Evolutionary conservation across 495 filamentous ascomycete species (phyloP).

Genomic region (Trichoderma virens): DNA sequence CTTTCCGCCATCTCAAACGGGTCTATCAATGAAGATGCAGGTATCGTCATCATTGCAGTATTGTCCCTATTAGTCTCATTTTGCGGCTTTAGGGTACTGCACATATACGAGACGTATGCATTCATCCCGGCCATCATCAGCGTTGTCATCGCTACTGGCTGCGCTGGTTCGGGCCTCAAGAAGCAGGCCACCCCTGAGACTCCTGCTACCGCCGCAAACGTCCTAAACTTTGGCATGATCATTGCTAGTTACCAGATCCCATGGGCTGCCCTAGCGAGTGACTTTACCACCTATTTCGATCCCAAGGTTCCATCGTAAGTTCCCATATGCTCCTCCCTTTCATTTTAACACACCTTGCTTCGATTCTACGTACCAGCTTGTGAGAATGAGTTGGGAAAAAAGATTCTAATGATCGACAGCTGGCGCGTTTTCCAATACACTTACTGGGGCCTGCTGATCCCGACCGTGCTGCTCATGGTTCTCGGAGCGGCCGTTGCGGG

Average conservation of each 20-base stretch:
- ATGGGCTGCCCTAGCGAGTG: conserved; percentile 36
- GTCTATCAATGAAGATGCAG: conserved; percentile 34
- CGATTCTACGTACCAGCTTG: conserved; percentile 3
- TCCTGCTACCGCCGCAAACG: conserved; percentile 20
- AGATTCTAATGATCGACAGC: conserved; percentile 14
- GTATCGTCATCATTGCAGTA: conserved; percentile 47
- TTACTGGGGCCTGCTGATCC: conserved; percentile 38
- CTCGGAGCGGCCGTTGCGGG: conserved; percentile 48
- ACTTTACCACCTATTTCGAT: conserved; percentile 42
- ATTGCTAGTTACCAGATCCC: conserved; percentile 41
- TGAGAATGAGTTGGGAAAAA: neutral
- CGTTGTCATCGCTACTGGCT: conserved; percentile 38
- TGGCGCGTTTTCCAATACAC: conserved; percentile 37
- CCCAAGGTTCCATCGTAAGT: conserved; percentile 38
- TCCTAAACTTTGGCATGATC: conserved; percentile 36
- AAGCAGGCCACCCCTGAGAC: conserved; percentile 22
- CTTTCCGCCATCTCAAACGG: conserved; percentile 45
- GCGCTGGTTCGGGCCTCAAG: conserved; percentile 25
- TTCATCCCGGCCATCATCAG: conserved; percentile 51
- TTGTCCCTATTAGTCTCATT: conserved; percentile 50
- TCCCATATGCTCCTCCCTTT: neutral
- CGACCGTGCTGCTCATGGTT: conserved; percentile 43
- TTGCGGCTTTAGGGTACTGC: conserved; percentile 49
- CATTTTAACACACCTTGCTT: too few relatives aligned
- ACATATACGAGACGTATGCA: conserved; percentile 54